phyloP scores from a whole-genome alignment of 345 rosid genomes.

The Angophora floribunda region DNA sequence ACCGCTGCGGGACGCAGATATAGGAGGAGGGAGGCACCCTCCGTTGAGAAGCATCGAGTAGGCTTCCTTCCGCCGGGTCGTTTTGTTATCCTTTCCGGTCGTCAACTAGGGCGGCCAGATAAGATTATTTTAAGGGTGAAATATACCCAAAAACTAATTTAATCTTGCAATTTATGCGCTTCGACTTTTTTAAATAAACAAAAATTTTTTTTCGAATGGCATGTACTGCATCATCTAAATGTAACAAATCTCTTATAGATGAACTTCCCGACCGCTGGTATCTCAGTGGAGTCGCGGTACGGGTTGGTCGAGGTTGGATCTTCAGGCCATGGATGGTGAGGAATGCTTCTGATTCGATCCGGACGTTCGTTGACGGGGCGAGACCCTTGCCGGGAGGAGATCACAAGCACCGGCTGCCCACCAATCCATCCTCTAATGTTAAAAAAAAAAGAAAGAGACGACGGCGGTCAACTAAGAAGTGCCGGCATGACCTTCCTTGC shows the following conservation, averaged over 20 bases:
- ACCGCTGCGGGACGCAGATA: neutral
- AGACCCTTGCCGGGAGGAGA: neutral
- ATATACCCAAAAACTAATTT: neutral
- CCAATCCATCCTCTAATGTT: neutral
- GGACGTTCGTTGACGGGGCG: accelerated
- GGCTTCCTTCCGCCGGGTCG: neutral
- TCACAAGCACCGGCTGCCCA: neutral
- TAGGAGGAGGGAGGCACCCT: neutral
- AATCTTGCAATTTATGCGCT: neutral
- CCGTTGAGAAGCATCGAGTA: neutral
- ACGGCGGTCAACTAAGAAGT: neutral
- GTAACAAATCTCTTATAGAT: too few relatives aligned
- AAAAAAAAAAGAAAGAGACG: too few relatives aligned
- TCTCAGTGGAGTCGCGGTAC: neutral
- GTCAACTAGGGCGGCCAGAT: neutral
- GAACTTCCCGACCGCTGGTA: neutral
- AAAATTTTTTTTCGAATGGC: too few relatives aligned
- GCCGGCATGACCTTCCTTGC: neutral
- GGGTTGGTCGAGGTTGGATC: neutral
- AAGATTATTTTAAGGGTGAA: neutral
- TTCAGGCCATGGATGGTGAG: neutral
- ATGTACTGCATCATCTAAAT: neutral
- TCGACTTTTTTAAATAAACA: neutral
- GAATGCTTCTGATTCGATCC: neutral
- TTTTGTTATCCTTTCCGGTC: neutral